Conservation (phyloP, 2,329 filamentous ascomycete species). For the Escovopsis weberi region DNA sequence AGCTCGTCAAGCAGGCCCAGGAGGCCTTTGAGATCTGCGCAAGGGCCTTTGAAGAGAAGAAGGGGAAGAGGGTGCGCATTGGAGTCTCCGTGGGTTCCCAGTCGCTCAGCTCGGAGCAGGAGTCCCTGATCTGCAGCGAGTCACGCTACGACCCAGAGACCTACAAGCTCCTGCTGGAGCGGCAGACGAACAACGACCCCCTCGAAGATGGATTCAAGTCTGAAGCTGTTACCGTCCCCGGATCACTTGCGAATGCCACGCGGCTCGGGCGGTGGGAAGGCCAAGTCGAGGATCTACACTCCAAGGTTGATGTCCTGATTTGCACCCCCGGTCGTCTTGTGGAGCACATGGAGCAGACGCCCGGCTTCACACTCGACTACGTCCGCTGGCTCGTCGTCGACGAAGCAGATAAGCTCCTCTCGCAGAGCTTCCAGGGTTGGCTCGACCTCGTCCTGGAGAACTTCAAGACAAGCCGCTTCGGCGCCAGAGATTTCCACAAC, state of each 20-base stretch:
- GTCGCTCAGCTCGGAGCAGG: slow-evolving; percentile 51
- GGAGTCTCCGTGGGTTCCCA: slow-evolving; percentile 75
- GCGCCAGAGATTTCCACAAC: slow-evolving; percentile 38
- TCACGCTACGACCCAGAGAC: slow-evolving; percentile 49
- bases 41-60: slow-evolving; percentile 38
- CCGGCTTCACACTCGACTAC: slow-evolving; percentile 63
- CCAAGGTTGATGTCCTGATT: slow-evolving; percentile 75
- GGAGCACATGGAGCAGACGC: slow-evolving; percentile 74
- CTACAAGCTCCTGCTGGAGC: slow-evolving; percentile 21
- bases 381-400: slow-evolving; percentile 85
- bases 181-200: slow-evolving; percentile 8
- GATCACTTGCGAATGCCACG: slow-evolving; percentile 12
- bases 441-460: slow-evolving; percentile 54
- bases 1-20: slow-evolving; percentile 75
- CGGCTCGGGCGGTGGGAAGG: slow-evolving; percentile 22
- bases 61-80: slow-evolving; percentile 56
- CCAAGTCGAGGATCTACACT: slow-evolving; percentile 48
- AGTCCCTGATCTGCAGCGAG: slow-evolving; percentile 29
- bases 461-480: slow-evolving; percentile 33
- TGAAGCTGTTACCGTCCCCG: neutral
- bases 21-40: slow-evolving; percentile 64
- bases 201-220: slow-evolving; percentile 5
- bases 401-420: slow-evolving; percentile 82
- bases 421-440: slow-evolving; percentile 91
- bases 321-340: slow-evolving; percentile 86